Base-by-base conservation (phyloP, 108 stramenopile species). In the Nannochloropsis salina region DNA sequence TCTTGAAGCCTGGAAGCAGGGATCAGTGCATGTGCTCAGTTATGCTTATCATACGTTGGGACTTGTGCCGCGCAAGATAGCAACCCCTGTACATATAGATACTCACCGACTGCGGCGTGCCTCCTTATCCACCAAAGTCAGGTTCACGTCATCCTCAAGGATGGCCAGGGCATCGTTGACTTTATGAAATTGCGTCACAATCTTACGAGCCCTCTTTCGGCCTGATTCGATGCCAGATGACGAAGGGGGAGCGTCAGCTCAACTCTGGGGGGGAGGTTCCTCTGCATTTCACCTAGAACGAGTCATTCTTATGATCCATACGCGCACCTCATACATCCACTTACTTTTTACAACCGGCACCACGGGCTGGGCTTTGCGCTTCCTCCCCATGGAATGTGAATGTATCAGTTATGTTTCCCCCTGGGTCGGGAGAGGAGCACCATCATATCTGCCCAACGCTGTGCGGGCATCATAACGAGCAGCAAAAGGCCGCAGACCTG, bases 111-210 rank as follows among this genome's bases (percentile, higher is more conserved):
- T 42, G 18, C 80, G 85, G 22, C 8, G 80, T 47, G n/a, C 61
- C 80, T 80, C 80, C 44, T 86, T 83, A 42, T 47, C 84, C 45
- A 45, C 84, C 84, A 42, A 80, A 44, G 44, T 84, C 0, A 74
- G n/a, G 61, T n/a, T 74, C 20, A 2, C 61, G 6, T 74, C n/a
- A 0, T 74, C 61, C 61, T 74, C 61, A n/a, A 74, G 61, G 1
- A 6, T n/a, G 20, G 61, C 61, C 15, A 74, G 15, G 8, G 61
- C 87, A 43, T 80, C 86, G 31, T 82, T 83, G 20, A 89, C 82
- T 41, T 86, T 89, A 83, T 89, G 89, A 21, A 89, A 89, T 9
- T 82, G 43, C 21, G 89, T 89, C 12, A 85, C 85, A 18, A 89
- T 89, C 21, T 89, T 81, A 15, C 89, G 81, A 21, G 89, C 89